Percentiles rank a stretch among this genome's conserved stretches.
Evolutionary conservation across 148 eudicot genomes (phyloP).

Genomic region (Fagopyrum homotropicum): DNA sequence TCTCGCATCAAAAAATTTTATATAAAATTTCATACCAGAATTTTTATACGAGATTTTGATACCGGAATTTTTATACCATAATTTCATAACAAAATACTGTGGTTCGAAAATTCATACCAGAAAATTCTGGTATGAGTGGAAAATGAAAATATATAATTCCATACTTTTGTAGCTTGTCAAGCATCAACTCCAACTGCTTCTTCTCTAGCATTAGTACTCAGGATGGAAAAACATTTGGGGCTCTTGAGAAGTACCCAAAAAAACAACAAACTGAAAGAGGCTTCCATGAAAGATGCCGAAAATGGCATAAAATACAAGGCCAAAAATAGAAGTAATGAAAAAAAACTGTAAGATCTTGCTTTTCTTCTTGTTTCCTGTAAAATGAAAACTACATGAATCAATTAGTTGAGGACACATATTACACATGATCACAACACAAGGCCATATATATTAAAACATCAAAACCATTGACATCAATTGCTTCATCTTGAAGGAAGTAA

Average conservation of each 20-base stretch:
- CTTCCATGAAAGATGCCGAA: background rate
- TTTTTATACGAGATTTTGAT: too few species aligned
- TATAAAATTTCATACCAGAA: too few species aligned
- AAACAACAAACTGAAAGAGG: too few species aligned
- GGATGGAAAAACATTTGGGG: constrained; percentile 16
- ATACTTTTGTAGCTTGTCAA: constrained; percentile 90
- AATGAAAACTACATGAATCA: background rate
- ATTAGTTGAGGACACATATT: too few species aligned
- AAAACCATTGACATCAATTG: constrained; percentile 22
- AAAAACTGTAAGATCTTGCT: background rate
- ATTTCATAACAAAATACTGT: too few species aligned
- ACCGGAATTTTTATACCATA: too few species aligned
- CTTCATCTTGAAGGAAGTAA: constrained; percentile 17
- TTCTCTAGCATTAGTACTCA: constrained; percentile 56
- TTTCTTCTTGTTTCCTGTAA: constrained; percentile 9
- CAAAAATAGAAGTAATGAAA: background rate
- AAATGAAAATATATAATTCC: constrained; percentile 12
- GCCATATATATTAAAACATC: constrained; percentile 24
- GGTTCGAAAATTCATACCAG: too few species aligned
- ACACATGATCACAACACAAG: too few species aligned
- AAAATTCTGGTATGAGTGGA: too few species aligned
- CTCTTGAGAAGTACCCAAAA: background rate
- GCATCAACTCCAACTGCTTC: constrained; percentile 64
- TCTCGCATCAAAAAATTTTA: too few species aligned
- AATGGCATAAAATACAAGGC: background rate